phyloP scores from a whole-genome alignment of 331 rosid species.

The Erythrophleum ivorense region DNA sequence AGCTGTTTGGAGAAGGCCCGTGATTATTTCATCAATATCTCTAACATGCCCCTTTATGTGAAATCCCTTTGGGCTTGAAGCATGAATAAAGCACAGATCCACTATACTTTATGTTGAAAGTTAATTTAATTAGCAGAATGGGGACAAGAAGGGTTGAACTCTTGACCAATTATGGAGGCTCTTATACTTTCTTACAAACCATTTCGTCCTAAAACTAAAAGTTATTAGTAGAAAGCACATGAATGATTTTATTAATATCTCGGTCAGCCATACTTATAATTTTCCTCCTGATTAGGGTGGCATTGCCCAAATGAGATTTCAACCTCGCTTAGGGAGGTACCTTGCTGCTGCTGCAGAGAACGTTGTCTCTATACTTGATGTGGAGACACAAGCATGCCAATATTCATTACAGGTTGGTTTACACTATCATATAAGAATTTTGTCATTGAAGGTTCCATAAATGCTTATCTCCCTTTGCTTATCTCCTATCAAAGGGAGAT shows the following conservation, averaged over 20 bases:
- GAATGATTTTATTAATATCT: neutral
- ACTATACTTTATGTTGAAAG: neutral
- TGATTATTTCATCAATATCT: neutral
- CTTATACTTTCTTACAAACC: neutral
- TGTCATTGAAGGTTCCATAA: neutral
- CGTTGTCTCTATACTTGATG: conserved; percentile 87
- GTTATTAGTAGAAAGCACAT: neutral
- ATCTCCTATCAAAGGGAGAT: neutral
- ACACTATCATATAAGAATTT: neutral
- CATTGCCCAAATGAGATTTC: conserved; percentile 85
- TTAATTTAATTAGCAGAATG: neutral
- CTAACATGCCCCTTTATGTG: neutral
- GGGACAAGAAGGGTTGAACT: neutral
- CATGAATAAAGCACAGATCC: neutral
- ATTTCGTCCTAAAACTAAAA: neutral
- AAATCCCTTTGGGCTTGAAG: neutral
- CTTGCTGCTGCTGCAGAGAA: conserved; percentile 95
- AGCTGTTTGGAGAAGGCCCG: neutral
- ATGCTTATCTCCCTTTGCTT: conserved; percentile 9
- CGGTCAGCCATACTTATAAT: neutral
- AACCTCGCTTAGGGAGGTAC: conserved; percentile 86
- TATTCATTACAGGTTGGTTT: conserved; percentile 78
- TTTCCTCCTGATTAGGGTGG: conserved; percentile 69
- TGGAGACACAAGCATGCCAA: conserved; percentile 76
- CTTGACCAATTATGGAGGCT: neutral